phyloP scores from a whole-genome alignment of 2,329 filamentous ascomycete species.

The Aspergillus sp. region DNA sequence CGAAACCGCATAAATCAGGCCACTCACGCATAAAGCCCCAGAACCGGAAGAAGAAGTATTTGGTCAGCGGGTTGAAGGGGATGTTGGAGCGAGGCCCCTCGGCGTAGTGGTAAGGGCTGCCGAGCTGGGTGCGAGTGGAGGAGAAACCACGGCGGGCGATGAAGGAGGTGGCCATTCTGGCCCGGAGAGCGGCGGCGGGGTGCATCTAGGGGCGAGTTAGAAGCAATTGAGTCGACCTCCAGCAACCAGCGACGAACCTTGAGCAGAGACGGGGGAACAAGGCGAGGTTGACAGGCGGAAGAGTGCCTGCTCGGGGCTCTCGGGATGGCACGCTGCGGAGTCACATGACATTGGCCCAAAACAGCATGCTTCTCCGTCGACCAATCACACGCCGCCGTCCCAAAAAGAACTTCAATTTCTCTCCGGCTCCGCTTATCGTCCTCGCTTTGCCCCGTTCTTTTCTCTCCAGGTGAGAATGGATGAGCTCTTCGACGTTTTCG shows the following conservation, averaged over 20 bases:
- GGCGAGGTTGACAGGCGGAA: slow-evolving; percentile 5
- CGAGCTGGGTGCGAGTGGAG: slow-evolving; percentile 73
- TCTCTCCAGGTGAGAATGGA: slow-evolving; percentile 47
- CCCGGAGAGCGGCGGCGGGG: slow-evolving; percentile 56
- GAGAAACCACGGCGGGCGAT: slow-evolving; percentile 90
- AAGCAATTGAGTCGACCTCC: slow-evolving; percentile 19
- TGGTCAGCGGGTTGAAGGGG: slow-evolving; percentile 91
- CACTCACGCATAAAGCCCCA: slow-evolving; percentile 65
- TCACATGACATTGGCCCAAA: slow-evolving; percentile 7
- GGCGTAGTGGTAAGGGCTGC: slow-evolving; percentile 94
- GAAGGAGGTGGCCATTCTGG: slow-evolving; percentile 53
- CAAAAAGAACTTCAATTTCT: slow-evolving; percentile 25
- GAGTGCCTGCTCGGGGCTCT: slow-evolving; percentile 3
- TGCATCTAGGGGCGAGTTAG: slow-evolving; percentile 60
- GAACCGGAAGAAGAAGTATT: slow-evolving; percentile 74
- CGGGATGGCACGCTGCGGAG: slow-evolving; percentile 2
- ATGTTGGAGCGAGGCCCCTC: slow-evolving; percentile 92
- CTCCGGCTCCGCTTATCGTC: slow-evolving; percentile 8
- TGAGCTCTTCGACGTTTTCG: slow-evolving; percentile 75
- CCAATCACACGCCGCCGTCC: slow-evolving; percentile 18
- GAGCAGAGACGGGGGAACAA: slow-evolving; percentile 11
- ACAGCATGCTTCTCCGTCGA: slow-evolving; percentile 11
- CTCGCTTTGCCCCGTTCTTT: slow-evolving; percentile 9
- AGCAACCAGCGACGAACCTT: slow-evolving; percentile 20
- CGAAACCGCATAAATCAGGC: slow-evolving; percentile 20